Evolutionary conservation across 805 yeast species (phyloP), one percentile per base, ranked within the genome.

Genomic region (Phaffomyces opuntiae): DNA sequence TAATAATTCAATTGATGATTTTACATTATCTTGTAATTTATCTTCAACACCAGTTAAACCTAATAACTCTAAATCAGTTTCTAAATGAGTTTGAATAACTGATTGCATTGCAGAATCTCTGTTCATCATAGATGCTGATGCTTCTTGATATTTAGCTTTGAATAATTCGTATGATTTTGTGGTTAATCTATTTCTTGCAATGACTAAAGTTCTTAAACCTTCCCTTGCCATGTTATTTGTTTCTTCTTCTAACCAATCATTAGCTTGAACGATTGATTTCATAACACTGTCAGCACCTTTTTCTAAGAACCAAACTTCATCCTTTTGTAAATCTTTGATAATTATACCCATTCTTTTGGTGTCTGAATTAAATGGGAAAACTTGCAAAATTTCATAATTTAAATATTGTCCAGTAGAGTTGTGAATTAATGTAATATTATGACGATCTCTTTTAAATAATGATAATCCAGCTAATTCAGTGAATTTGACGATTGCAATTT

Each of bases 11-110:
- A 93, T 81, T 0, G 96, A 87, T 0, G 95, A 76, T 65, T 91
- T 91, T 41, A 95, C 96, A 62, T 91, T 89, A 47, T 78, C 75
- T 62, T 93, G 99, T 41, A 93, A 73, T 61, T 88, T 87, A 62
- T 93, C 99, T 61, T 93, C 99, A 24, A 93, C 99, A 51, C 99
- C 99, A 0, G 99, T 93, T 36, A 93, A 69, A 0, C 99, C 99
- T 42, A 88, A 66, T 25, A 93, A 72, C 56, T 90, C 97, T 39
- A 93, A 66, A 55, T 88, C 90, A 50, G 74, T 76, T 63, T 93
- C 99, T 54, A 93, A 70, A 57, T 77, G 81, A 51, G 78, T 79
- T 2, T 73, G 54, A 3, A 95, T 75, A 2, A 82, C 86, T 38
- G 70, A 72, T 43, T 81, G 83, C 86, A 89, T 84, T 33, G 70